phyloP scores from a whole-genome alignment of 1,139 yeast genomes.

The Protomyces inouyei region DNA sequence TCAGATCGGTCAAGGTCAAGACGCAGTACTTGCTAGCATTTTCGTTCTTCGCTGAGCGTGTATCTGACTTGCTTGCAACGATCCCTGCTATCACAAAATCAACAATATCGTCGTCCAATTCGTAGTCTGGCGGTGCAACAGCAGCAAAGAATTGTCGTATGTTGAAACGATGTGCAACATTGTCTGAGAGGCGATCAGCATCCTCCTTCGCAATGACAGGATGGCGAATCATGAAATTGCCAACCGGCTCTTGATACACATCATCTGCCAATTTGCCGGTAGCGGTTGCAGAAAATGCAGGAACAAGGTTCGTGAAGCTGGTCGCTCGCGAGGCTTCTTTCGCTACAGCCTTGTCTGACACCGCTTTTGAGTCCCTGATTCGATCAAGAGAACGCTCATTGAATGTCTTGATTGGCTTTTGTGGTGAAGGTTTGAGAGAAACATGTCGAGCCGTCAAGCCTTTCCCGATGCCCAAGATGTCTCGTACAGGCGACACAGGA shows the following conservation, averaged over 20 bases:
- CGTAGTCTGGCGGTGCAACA: conserved; percentile 61
- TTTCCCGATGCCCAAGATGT: conserved; percentile 27
- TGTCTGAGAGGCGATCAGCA: conserved; percentile 39
- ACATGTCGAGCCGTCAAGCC: conserved; percentile 28
- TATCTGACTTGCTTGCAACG: conserved; percentile 54
- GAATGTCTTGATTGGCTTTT: conserved; percentile 19
- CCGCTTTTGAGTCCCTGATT: neutral
- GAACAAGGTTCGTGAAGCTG: conserved; percentile 8
- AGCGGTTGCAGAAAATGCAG: conserved; percentile 4
- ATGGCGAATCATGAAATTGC: neutral
- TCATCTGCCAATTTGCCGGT: neutral
- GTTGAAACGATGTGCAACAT: conserved; percentile 51
- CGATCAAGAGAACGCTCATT: conserved; percentile 15
- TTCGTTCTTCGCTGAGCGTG: conserved; percentile 39
- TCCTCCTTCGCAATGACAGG: conserved; percentile 44
- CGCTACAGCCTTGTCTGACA: neutral
- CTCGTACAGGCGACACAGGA: conserved; percentile 28
- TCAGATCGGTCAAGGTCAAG: conserved; percentile 64
- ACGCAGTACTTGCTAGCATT: conserved; percentile 54
- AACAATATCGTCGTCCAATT: conserved; percentile 57
- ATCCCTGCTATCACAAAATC: conserved; percentile 76
- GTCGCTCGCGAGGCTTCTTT: neutral
- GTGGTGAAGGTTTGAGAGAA: conserved; percentile 21
- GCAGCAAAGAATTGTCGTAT: conserved; percentile 58
- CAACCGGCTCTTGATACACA: neutral